Evolutionary conservation across 2,329 filamentous ascomycete genomes (phyloP).

Genomic region (Colletotrichum caudatum): DNA sequence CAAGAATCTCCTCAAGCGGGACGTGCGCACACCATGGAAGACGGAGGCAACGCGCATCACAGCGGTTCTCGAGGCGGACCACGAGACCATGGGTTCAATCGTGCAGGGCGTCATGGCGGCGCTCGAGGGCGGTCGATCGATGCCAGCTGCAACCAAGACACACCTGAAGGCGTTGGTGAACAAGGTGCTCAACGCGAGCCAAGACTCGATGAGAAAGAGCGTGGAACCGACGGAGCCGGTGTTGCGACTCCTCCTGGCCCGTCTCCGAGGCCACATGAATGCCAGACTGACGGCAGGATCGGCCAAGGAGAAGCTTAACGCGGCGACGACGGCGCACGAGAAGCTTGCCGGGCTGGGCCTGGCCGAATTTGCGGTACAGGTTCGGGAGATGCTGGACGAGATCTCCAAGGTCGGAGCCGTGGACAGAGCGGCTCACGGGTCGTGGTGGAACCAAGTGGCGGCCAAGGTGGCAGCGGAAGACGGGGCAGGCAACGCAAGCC

Average conservation of each 20-base stretch:
- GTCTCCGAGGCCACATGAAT: constrained; percentile 75
- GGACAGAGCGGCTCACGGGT: constrained; percentile 75
- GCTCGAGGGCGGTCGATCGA: constrained; percentile 71
- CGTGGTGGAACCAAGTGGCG: constrained; percentile 78
- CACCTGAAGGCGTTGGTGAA: constrained; percentile 69
- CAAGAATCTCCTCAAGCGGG: constrained; percentile 86
- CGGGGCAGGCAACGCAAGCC: constrained; percentile 6
- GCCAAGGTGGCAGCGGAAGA: constrained; percentile 63
- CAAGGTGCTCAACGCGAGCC: constrained; percentile 65
- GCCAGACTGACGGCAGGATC: constrained; percentile 73
- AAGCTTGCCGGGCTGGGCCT: constrained; percentile 76
- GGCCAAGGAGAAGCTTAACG: constrained; percentile 77
- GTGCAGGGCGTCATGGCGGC: constrained; percentile 73
- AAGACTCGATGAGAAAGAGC: constrained; percentile 57
- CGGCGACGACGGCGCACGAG: constrained; percentile 76
- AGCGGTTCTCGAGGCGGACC: constrained; percentile 71
- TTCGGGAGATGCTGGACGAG: constrained; percentile 77
- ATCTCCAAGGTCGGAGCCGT: constrained; percentile 74
- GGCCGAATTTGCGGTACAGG: constrained; percentile 78
- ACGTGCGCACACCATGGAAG: constrained; percentile 83
- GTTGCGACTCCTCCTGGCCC: constrained; percentile 75
- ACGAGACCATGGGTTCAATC: constrained; percentile 63
- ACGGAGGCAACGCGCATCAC: constrained; percentile 78
- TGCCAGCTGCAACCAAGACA: constrained; percentile 71
- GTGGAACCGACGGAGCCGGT: constrained; percentile 66